phyloP scores from a whole-genome alignment of 1,139 yeast genomes.

The Kazachstania sp. region DNA sequence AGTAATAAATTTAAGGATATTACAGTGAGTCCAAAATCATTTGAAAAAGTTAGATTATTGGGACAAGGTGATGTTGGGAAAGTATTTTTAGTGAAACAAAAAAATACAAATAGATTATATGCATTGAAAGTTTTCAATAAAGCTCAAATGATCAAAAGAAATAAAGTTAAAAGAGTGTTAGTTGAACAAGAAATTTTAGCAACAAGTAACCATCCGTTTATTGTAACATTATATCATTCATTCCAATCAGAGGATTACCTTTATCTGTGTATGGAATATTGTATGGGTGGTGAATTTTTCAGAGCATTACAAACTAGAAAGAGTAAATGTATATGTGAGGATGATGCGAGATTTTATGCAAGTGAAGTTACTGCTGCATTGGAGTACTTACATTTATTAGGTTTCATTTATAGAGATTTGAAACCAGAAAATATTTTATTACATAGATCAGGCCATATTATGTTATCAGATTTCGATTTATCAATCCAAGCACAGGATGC shows the following conservation, averaged over 20 bases:
- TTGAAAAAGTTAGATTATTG: constrained; percentile 76
- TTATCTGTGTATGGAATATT: constrained; percentile 97
- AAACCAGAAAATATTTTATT: constrained; percentile 90
- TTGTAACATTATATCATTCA: constrained; percentile 91
- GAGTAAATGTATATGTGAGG: constrained; percentile 76
- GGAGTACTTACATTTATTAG: constrained; percentile 92
- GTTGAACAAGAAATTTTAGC: constrained; percentile 97
- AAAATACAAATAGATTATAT: constrained; percentile 60
- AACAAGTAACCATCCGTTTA: constrained; percentile 92
- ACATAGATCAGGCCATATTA: constrained; percentile 95
- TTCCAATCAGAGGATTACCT: constrained; percentile 89
- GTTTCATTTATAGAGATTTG: constrained; percentile 87
- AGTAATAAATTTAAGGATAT: constrained; percentile 68
- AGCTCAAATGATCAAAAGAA: constrained; percentile 89
- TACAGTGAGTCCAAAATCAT: constrained; percentile 77
- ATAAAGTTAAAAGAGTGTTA: constrained; percentile 85
- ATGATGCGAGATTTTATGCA: constrained; percentile 88
- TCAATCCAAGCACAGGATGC: constrained; percentile 79
- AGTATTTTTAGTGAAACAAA: constrained; percentile 84
- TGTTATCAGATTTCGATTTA: constrained; percentile 93
- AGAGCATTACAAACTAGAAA: constrained; percentile 89
- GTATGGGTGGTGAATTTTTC: constrained; percentile 99
- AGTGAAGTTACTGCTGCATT: constrained; percentile 98
- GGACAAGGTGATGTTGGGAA: constrained; percentile 99
- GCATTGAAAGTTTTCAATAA: constrained; percentile 92